These are phyloP conservation scores for Lepiota venenata DNA, from an alignment of 768 basidiomycete species.

Conservation along the genomic window DNA sequence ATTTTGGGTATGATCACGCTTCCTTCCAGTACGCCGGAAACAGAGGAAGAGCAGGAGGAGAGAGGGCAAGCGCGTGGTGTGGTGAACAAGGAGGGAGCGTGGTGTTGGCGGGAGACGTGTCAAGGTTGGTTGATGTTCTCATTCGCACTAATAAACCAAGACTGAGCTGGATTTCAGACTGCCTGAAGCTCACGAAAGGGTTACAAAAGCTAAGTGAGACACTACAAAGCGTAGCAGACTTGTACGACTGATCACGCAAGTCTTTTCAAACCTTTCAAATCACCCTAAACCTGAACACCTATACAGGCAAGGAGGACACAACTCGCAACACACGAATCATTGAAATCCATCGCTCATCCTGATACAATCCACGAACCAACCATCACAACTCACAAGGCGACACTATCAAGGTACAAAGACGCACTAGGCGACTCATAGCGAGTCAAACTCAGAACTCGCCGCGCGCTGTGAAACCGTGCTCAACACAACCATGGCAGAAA, in stretches of 20 bases:
- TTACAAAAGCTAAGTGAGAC: slow-evolving; percentile 74
- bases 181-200: slow-evolving; percentile 74
- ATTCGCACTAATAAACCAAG: neutral
- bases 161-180: slow-evolving; percentile 41
- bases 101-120: slow-evolving; percentile 86
- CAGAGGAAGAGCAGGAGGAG: slow-evolving; percentile 6
- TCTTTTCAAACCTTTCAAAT: slow-evolving; percentile 9
- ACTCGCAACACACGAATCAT: slow-evolving; percentile 67
- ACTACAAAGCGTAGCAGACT: slow-evolving; percentile 69
- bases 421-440: slow-evolving; percentile 28
- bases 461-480: slow-evolving; percentile 84
- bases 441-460: slow-evolving; percentile 56
- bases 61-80: slow-evolving; percentile 34
- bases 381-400: slow-evolving; percentile 72
- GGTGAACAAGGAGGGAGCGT: slow-evolving; percentile 69
- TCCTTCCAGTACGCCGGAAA: slow-evolving; percentile 45
- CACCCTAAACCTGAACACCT: neutral
- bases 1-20: slow-evolving; percentile 72
- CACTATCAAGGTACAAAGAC: slow-evolving; percentile 62
- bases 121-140: slow-evolving; percentile 43
- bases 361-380: slow-evolving; percentile 69
- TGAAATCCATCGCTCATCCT: slow-evolving; percentile 78
- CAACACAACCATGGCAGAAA: slow-evolving; percentile 86
- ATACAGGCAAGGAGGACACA: slow-evolving; percentile 69
- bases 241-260: slow-evolving; percentile 78